Base-by-base conservation (phyloP, 345 rosid genomes). In the Boechera divaricarpa region DNA sequence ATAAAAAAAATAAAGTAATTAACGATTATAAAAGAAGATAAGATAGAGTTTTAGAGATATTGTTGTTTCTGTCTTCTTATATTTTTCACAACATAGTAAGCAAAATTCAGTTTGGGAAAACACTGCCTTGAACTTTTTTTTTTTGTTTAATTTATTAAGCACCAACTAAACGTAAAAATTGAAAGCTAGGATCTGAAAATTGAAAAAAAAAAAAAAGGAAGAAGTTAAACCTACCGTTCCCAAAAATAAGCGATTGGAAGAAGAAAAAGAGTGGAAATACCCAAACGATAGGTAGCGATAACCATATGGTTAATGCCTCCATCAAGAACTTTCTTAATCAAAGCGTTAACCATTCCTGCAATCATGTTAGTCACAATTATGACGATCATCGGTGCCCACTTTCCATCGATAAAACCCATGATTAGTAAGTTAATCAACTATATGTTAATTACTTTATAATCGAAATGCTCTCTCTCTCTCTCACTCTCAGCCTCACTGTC, bases 321-420 rank as follows among this genome's bases (percentile, higher is more conserved):
- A 52, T 84, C 88, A 55, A 87, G 87, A 52, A 79, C 81, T 79
- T 84, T 80, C 87, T 88, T 85, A 47, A 88, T 82, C 67, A 88
- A 82, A 67, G 87, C 84, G 13, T 87, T 84, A 77, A 84, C 87
- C 54, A 75, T 55, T 6, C 90, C 83, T 5, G 74, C 69, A 15
- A 75, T 76, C 15, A 60, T 79, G 38, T 84, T 77, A 65, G 81
- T 69, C 0, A 69, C 54, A 10, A 77, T 35, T 81, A 85, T 82
- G 29, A 69, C 66, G 5, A 81, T 45, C 67, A 84, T 55, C 42
- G 93, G 87, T 48, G 76, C 82, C 91, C 89, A 85, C 42, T 81
- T 62, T 10, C 79, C 82, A 21, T 79, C 67, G 21, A 56, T 42
- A 63, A 1, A 74, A 69, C 79, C 75, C 82, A 79, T 79, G 49